Evolutionary conservation across 1,284 basidiomycete species (phyloP), one percentile per base, ranked within the genome.

Genomic region (Athelia psychrophila): DNA sequence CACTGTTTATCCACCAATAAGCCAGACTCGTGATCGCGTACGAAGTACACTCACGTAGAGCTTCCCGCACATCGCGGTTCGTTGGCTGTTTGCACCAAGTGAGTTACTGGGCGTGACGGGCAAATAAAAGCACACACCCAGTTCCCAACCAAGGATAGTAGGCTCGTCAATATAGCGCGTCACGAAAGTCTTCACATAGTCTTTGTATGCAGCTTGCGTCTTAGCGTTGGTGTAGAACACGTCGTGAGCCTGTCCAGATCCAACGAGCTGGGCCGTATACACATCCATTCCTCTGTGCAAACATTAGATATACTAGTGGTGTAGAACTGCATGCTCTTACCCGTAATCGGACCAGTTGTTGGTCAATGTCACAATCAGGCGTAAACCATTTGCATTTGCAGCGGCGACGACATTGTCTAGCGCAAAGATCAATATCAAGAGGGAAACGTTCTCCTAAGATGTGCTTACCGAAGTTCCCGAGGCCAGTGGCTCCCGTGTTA

Each of bases 281-380:
- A 76, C 75, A 53, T 79, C 77, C 72, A 78, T 76, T 42, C 77
- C 77, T 38, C 27, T 30, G 27, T 13, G 27, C 6, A 81, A 81
- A 51, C 78, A 81, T 60, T 80, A 76, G 19, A 71, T 67, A 78
- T 30, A 5, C 78, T 69, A 24, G 9, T 25, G 3, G 8, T 12
- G 27, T 18, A 54, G 44, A 19, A 16, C 46, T n/a, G 23, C 27
- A 30, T 13, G 27, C 27, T 6, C 27, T 13, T 30, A 30, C 27
- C 24, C 30, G 36, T 36, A 32, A n/a, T 36, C 58, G 36, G 45
- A 70, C 70, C 72, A 84, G 66, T 85, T 84, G 66, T 84, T 84
- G 12, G 80, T 81, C 53, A 85, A 61, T 8, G 80, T 68, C 35
- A 84, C 81, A 48, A 84, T 81, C 47, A 85, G 74, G 16, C 76